Percentiles rank a stretch among this genome's conserved stretches.
Evolutionary conservation across 495 filamentous ascomycete species (phyloP).

Genomic region (Penicillium roqueforti): DNA sequence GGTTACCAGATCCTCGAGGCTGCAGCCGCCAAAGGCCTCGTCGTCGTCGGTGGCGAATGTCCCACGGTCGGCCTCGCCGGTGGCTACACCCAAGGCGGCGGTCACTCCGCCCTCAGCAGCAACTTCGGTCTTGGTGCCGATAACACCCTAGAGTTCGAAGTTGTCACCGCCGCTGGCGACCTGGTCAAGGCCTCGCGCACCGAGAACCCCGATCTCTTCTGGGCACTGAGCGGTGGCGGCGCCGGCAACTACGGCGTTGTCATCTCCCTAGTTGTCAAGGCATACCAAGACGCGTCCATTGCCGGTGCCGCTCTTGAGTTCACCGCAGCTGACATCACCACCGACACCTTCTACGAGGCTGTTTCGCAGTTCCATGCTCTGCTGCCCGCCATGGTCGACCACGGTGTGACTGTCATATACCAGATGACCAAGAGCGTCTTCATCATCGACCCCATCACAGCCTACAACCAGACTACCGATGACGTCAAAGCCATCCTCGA

Average conservation of each 20-base stretch:
- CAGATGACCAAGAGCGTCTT: slow-evolving; percentile 45
- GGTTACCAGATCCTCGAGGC: slow-evolving; percentile 47
- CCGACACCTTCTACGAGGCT: slow-evolving; percentile 43
- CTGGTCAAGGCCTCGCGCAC: slow-evolving; percentile 51
- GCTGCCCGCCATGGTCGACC: slow-evolving; percentile 47
- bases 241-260: slow-evolving; percentile 62
- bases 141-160: slow-evolving; percentile 56
- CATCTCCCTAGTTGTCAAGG: slow-evolving; percentile 48
- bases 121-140: slow-evolving; percentile 60
- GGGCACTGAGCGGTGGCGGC: slow-evolving; percentile 65
- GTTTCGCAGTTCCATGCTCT: slow-evolving; percentile 42
- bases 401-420: slow-evolving; percentile 46
- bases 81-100: slow-evolving; percentile 60
- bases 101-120: slow-evolving; percentile 53
- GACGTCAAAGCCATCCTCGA: slow-evolving; percentile 26
- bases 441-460: slow-evolving; percentile 41
- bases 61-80: slow-evolving; percentile 46
- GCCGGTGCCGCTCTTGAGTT: slow-evolving; percentile 31
- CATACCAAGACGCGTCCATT: slow-evolving; percentile 37
- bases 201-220: slow-evolving; percentile 59
- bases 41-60: slow-evolving; percentile 37
- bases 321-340: slow-evolving; percentile 20
- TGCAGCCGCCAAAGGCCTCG: slow-evolving; percentile 30
- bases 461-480: slow-evolving; percentile 29
- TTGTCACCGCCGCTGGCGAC: slow-evolving; percentile 53